phyloP scores from a whole-genome alignment of 768 basidiomycete genomes.

The Boletus reticulatus region DNA sequence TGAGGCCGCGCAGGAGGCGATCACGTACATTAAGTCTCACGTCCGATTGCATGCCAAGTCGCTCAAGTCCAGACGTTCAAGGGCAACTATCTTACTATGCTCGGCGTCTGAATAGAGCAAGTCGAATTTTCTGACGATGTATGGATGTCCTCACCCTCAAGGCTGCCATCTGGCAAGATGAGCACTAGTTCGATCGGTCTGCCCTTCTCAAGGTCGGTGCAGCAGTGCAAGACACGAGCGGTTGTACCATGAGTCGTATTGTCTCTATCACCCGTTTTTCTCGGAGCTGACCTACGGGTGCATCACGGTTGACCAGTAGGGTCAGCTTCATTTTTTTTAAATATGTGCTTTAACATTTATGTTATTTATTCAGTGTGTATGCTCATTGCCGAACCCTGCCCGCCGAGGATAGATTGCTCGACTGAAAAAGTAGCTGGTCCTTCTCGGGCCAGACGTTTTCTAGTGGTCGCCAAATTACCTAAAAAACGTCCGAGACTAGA shows the following conservation, averaged over 20 bases:
- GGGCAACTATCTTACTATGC: conserved; percentile 87
- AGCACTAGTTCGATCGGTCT: conserved; percentile 91
- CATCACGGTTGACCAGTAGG: too few species aligned
- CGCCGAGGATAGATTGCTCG: too few species aligned
- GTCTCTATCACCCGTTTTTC: too few species aligned
- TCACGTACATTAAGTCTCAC: conserved; percentile 72
- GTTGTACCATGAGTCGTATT: not conserved
- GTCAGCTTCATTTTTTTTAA: too few species aligned
- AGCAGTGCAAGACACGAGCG: conserved; percentile 36
- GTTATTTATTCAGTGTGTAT: too few species aligned
- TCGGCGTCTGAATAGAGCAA: conserved; percentile 83
- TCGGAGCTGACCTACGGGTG: conserved; percentile 27
- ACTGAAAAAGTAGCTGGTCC: too few species aligned
- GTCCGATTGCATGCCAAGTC: conserved; percentile 70
- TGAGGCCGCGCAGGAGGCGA: conserved; percentile 67
- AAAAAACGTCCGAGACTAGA: too few species aligned
- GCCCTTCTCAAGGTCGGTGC: conserved; percentile 52
- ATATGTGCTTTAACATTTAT: too few species aligned
- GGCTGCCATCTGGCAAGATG: conserved; percentile 90
- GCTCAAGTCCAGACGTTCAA: conserved; percentile 94
- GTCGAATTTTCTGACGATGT: conserved; percentile 61
- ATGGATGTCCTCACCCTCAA: conserved; percentile 86
- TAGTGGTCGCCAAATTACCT: too few species aligned
- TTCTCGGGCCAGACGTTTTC: too few species aligned
- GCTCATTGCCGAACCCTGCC: too few species aligned